Base-by-base conservation (phyloP, 495 filamentous ascomycete genomes). In the Penicillium chermesinum region DNA sequence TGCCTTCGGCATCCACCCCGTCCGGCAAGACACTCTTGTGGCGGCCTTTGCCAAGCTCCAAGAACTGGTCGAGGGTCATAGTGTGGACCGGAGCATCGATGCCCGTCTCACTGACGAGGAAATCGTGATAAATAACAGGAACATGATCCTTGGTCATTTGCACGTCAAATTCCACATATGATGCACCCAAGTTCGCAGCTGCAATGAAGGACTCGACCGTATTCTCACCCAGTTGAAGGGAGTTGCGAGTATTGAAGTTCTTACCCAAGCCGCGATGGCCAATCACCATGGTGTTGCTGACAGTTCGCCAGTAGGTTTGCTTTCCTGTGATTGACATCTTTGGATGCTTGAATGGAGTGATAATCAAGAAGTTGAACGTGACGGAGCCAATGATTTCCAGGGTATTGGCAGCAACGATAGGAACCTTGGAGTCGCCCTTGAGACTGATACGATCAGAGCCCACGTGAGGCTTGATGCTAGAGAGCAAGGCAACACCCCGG, bases 41-140 rank as follows among this genome's bases (percentile, higher is more conserved):
- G 17, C 52, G 54, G 25, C 57, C 52, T 15, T 82, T 75, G 57
- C 87, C 90, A 51, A 95, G 76, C 54, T 94, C 87, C 19, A 96
- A 77, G 66, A 96, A 96, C 65, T 82, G 94, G 52, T 98, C 91
- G 2, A 97, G 72, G 0, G 91, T 97, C 43, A 99, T 74, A 3
- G 88, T 90, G 58, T 99, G 94, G 1, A 99, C 90, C 0, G 94
- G 94, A 0, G 91, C 94, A 65, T 99, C 94, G 48, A 95, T 95
- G 1, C 94, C 94, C 0, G 94, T 99, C 69, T 99, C 94, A 62
- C 89, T 95, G 64, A 99, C 93, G 13, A 99, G 75, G 57, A 99
- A 99, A 66, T 99, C 94, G 64, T 99, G 94, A 64, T 99, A 99
- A 56, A 99, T 95, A 57, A 99, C 91, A 14, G 94, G 94, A 7